These are phyloP conservation scores for Fistulinella cinereoalba DNA, from an alignment of 1,284 basidiomycete species.

Conservation along the genomic window DNA sequence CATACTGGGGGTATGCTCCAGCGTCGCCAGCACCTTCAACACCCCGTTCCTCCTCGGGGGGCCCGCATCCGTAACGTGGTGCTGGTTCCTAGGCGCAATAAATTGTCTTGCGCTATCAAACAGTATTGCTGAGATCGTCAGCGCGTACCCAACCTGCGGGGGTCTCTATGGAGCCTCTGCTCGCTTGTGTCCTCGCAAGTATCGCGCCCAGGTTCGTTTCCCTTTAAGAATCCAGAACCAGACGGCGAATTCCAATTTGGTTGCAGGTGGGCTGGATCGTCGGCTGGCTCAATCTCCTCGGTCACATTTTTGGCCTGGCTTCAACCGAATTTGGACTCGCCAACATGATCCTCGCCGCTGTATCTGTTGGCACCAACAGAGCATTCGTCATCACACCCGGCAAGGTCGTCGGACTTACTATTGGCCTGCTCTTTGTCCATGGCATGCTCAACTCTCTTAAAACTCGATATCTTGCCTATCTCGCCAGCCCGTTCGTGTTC, in stretches of 20 bases:
- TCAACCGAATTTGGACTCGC: constrained; percentile 89
- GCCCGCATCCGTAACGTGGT: constrained; percentile 80
- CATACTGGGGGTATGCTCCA: constrained; percentile 67
- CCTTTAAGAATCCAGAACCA: too few relatives aligned
- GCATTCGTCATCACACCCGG: constrained; percentile 35
- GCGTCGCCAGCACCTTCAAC: constrained; percentile 79
- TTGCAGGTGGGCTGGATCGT: constrained; percentile 64
- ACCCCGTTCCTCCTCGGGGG: constrained; percentile 75
- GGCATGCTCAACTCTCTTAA: constrained; percentile 79
- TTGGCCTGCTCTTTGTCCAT: constrained; percentile 70
- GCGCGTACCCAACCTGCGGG: constrained; percentile 81
- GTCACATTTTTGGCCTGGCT: constrained; percentile 78
- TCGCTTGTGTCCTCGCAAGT: constrained; percentile 63
- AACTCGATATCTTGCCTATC: constrained; percentile 74
- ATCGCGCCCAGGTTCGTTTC: constrained; percentile 54
- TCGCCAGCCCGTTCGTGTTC: constrained; percentile 84
- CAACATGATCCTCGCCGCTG: constrained; percentile 86
- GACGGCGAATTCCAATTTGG: too few relatives aligned
- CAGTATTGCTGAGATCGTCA: constrained; percentile 76
- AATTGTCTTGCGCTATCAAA: constrained; percentile 78
- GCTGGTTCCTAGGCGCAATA: constrained; percentile 73
- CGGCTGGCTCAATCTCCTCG: constrained; percentile 87
- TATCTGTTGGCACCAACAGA: constrained; percentile 28
- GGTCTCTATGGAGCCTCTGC: constrained; percentile 79
- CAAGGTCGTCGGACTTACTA: constrained; percentile 75